A percentile compares a stretch with the other conserved stretches of the same genome.
phyloP scores from a whole-genome alignment of 345 rosid species.

The Trapa incisa region DNA sequence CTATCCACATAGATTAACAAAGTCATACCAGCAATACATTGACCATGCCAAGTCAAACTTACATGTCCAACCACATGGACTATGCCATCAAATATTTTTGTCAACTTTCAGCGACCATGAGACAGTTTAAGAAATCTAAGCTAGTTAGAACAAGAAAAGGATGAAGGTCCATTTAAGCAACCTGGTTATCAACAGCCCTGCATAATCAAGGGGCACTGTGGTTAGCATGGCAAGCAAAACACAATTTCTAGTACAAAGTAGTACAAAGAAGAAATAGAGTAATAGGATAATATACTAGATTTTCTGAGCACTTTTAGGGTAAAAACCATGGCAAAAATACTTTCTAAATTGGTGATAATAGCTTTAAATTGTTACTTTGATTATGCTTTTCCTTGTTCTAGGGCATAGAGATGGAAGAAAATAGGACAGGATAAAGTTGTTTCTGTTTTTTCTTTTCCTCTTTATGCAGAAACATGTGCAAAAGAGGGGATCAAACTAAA shows the following conservation, averaged over 20 bases:
- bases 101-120: constrained; percentile 1
- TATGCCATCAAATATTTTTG: neutral
- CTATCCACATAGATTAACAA: neutral
- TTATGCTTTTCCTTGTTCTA: no score
- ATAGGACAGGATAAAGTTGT: neutral
- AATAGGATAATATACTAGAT: neutral
- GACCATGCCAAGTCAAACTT: neutral
- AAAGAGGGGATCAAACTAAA: neutral
- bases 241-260: neutral
- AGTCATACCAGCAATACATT: neutral
- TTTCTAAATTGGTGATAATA: neutral
- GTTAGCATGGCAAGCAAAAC: constrained; percentile 9
- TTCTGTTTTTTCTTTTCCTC: neutral
- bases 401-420: no score
- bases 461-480: neutral
- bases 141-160: constrained; percentile 1
- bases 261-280: neutral
- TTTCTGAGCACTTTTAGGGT: neutral
- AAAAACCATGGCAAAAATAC: neutral
- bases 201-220: constrained; percentile 14
- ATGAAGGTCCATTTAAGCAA: constrained; percentile 11
- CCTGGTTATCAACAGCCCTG: constrained; percentile 98
- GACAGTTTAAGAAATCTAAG: neutral
- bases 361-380: neutral
- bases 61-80: neutral